These are phyloP conservation scores for Aspergillus ochraceoroseus DNA, from an alignment of 2,329 filamentous ascomycete species.

Conservation along the genomic window DNA sequence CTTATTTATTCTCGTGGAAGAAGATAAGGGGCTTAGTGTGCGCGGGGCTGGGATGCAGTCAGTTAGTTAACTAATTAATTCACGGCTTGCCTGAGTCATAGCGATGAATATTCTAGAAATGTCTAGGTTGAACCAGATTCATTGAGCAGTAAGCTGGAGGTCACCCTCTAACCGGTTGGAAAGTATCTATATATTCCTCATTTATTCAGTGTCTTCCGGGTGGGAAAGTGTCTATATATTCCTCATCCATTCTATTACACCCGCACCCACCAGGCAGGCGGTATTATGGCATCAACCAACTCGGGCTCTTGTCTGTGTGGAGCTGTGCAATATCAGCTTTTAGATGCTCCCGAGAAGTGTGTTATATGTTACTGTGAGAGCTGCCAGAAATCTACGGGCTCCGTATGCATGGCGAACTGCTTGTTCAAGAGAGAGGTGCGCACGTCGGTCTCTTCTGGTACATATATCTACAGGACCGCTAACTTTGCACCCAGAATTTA, in stretches of 20 bases:
- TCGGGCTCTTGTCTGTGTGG: conserved; percentile 24
- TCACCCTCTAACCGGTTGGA: too few species aligned
- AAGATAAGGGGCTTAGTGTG: too few species aligned
- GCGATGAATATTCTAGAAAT: too few species aligned
- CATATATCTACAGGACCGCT: neutral
- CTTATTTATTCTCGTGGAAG: too few species aligned
- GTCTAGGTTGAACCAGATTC: too few species aligned
- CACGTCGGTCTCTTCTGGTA: neutral
- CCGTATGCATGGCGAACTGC: conserved; percentile 23
- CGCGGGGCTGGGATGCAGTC: too few species aligned
- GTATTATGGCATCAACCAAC: neutral
- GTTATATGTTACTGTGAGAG: conserved; percentile 25
- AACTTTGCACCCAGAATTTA: neutral
- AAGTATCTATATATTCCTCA: too few species aligned
- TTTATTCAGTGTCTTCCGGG: too few species aligned
- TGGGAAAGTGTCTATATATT: neutral
- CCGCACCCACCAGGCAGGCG: neutral
- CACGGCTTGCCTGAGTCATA: too few species aligned
- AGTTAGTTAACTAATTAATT: too few species aligned
- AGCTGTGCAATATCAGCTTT: conserved; percentile 19
- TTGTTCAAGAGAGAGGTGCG: neutral
- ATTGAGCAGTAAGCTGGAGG: too few species aligned
- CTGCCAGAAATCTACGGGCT: conserved; percentile 24
- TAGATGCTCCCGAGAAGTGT: conserved; percentile 13
- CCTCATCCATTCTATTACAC: neutral